Evolutionary conservation across 1,284 basidiomycete species (phyloP), one percentile per base, ranked within the genome.

Genomic region (Coniferiporia weirii): DNA sequence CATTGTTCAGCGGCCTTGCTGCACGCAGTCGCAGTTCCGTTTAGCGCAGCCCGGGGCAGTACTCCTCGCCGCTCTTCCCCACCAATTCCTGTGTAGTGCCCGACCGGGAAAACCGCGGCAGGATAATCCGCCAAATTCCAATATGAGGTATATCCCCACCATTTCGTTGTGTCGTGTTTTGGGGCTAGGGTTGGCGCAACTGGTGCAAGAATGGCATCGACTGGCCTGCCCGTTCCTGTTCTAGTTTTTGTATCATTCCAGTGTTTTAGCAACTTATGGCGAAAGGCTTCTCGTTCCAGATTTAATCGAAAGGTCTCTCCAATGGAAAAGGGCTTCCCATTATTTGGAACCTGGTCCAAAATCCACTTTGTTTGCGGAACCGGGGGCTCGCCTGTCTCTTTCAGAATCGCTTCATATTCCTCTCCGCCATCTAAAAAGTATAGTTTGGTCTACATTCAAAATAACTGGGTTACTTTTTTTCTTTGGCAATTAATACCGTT

Each of bases 121-220:
- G 81, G 74, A 59, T 78, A 80, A 68, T 86, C 83, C 61, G 77
- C 67, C 57, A 84, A 63, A 65, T 86, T 86, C 77, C 80, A 83
- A 63, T 80, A 77, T 1, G 76, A 76, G 12, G 76, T 77, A 66
- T 83, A 83, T 3, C 75, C 73, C 79, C 76, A 79, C 76, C 77
- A 80, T 38, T 75, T 70, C 20, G 77, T 77, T 7, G 72, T 76
- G 54, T 78, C 77, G 55, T 83, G 82, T 8, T 75, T 76, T 22
- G 80, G 73, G 19, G 81, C 79, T 1, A 82, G 69, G 20, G 77
- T 79, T 0, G 80, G 74, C 20, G 79, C 76, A n/a, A 76, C 74
- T 3, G 84, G 83, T 50, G 73, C 72, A 17, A 86, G 73, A 55
- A 85, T 71, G 3, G 75, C 79, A 65, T 86, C 84, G 52, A 84